Evolutionary conservation across 2,329 filamentous ascomycete species (phyloP), one percentile per base, ranked within the genome.

Genomic region (Calonectria pseudoturangicola): DNA sequence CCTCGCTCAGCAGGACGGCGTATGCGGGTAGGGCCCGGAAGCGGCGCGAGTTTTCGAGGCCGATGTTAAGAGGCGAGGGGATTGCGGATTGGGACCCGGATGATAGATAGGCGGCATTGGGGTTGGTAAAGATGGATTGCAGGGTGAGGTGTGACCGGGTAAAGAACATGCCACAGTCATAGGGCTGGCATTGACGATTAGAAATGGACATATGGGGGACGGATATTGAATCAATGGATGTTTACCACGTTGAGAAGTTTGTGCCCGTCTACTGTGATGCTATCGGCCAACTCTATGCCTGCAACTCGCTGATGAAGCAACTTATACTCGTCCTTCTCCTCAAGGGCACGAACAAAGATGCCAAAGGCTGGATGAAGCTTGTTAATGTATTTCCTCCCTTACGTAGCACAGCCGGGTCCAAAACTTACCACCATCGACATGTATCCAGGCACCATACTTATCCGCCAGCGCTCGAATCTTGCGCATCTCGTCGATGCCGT

Each of bases 21-120:
- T 98, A 98, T 10, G 95, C 93, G 0, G 96, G 96, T n/a, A 98
- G 87, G 0, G 96, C 96, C 66, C 96, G 91, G 86, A 98, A 98
- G 7, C 96, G 93, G 47, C 96, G 92, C 2, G 95, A 98, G 84
- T 98, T 98, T 79, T 98, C 96, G 25, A 98, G 87, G 25, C 95
- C 95, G 70, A 97, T 91, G 83, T 98, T 96, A 18, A 98, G 86
- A 0, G 96, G 96, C 4, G 94, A 96, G n/a, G 92, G 91, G 74
- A 97, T 93, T 79, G 62, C 80, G 73, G 71, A 81, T 3, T 79
- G 79, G 18, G 83, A 82, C 25, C 84, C 83, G 10, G 85, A 80
- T 6, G 87, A 84, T 56, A 98, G 90, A 81, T 98, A 98, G 1
- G 93, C 94, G 2, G 96, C 96, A 81, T 96, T 96, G 39, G 94